These are phyloP conservation scores for Avena insularis DNA, from an alignment of 176 grass and related monocot species.

Conservation along the genomic window DNA sequence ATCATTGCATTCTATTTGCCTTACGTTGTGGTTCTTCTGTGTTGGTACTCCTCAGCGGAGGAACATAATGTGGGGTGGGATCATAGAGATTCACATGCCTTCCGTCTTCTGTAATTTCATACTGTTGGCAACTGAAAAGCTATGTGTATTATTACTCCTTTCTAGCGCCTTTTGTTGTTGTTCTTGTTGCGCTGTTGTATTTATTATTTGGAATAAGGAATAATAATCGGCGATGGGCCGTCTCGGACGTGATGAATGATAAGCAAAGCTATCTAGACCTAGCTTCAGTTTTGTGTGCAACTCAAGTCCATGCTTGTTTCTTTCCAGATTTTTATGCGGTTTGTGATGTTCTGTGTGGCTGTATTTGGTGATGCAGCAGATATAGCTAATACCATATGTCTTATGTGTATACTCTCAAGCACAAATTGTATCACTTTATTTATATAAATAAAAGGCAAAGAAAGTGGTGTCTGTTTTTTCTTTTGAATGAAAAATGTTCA, in stretches of 20 bases:
- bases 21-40: not conserved
- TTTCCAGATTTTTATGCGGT: not conserved
- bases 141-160: constrained; percentile 29
- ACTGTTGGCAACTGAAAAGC: constrained; percentile 12
- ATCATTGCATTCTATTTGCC: constrained; percentile 2
- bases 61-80: constrained; percentile 16
- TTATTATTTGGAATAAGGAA: constrained; percentile 41
- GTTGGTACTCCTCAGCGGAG: not conserved
- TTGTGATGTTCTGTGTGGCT: not conserved
- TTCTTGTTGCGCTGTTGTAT: constrained; percentile 34
- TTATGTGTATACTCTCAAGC: too few relatives aligned
- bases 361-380: not conserved
- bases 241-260: constrained; percentile 24
- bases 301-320: not conserved
- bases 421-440: too few relatives aligned
- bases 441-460: too few relatives aligned
- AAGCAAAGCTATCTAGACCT: constrained; percentile 21
- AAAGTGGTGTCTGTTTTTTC: too few relatives aligned
- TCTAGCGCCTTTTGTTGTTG: not conserved
- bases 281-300: not conserved
- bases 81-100: not conserved
- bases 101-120: constrained; percentile 21
- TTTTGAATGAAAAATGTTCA: too few relatives aligned
- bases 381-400: too few relatives aligned
- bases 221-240: constrained; percentile 35